Evolutionary conservation across 176 grass and related monocot species (phyloP).

Genomic region (Oryza nivara): DNA sequence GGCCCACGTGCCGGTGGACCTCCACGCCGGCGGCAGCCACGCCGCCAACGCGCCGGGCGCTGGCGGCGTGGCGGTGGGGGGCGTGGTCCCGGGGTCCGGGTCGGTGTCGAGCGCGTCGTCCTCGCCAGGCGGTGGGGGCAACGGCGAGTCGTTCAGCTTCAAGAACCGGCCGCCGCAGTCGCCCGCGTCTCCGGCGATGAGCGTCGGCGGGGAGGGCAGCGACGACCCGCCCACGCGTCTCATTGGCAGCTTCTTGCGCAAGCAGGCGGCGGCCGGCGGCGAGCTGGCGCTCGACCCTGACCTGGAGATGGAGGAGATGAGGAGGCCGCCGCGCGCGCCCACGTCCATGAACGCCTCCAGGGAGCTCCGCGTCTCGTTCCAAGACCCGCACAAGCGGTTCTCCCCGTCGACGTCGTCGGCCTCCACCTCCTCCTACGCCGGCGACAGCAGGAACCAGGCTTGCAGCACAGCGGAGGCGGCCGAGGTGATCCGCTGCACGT

Average conservation of each 20-base stretch:
- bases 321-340: conserved; percentile 39
- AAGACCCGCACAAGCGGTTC: conserved; percentile 35
- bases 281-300: conserved; percentile 69
- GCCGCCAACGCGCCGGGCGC: conserved; percentile 22
- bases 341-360: conserved; percentile 36
- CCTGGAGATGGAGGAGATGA: conserved; percentile 71
- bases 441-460: conserved; percentile 28
- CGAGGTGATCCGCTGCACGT: conserved; percentile 79
- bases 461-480: neutral
- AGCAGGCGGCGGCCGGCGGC: conserved; percentile 58
- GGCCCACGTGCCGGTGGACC: conserved; percentile 22
- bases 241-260: conserved; percentile 76
- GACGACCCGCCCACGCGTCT: conserved; percentile 77
- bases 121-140: conserved; percentile 26
- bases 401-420: conserved; percentile 35
- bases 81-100: neutral
- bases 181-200: conserved; percentile 21
- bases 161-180: conserved; percentile 42
- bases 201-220: conserved; percentile 34
- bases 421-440: conserved; percentile 53
- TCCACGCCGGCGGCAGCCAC: neutral
- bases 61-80: neutral
- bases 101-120: conserved; percentile 22
- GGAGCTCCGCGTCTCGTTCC: conserved; percentile 76
- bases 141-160: conserved; percentile 62